Base-by-base conservation (phyloP, 1,284 basidiomycete genomes). In the Leccinum brunneo-olivaceum region DNA sequence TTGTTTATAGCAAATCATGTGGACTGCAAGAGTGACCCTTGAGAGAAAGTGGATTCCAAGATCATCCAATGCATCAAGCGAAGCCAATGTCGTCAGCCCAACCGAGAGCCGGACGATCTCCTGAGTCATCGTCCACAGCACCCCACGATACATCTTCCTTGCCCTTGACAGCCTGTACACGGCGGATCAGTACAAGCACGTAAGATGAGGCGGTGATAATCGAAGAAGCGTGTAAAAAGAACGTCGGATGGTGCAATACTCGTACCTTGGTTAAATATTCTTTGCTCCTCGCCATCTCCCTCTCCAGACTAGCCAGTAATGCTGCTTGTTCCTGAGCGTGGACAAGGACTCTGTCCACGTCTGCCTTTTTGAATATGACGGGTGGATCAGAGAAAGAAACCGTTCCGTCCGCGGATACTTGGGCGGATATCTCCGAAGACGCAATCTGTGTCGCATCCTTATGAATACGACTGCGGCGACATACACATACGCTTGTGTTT, bases 311-410 rank as follows among this genome's bases (percentile, higher is more conserved):
- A 11, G 60, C 63, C 21, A 88, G 68, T 6, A 72, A 50, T 20
- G 61, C 58, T 12, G 72, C 70, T 55, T 86, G 83, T 37, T 62
- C 60, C 58, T 84, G 81, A 4, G 79, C 76, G 3, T 69, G 66
- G 50, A 67, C 68, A 45, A 94, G 71, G 18, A 86, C 71, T 19
- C 66, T 59, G 55, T 91, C 84, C 19, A 83, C 71, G 50, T 86
- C 76, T 18, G 70, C 67, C 54, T 80, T 79, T 38, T 79, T 76
- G 53, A 85, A 81, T 58, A 77, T 64, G 21, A 71, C 66, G 2
- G 72, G 69, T 9, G 75, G 69, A 54, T 87, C 84, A 12, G 73
- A 72, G 62, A 89, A 89, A 0, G 81, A 81, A 19, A 89, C 84
- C 0, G 80, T 81, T 4, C 77, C 81, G 45, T 78, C 70, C 1